Conservation (phyloP, 2,329 filamentous ascomycete species). For the Cryphonectria radicalis region DNA sequence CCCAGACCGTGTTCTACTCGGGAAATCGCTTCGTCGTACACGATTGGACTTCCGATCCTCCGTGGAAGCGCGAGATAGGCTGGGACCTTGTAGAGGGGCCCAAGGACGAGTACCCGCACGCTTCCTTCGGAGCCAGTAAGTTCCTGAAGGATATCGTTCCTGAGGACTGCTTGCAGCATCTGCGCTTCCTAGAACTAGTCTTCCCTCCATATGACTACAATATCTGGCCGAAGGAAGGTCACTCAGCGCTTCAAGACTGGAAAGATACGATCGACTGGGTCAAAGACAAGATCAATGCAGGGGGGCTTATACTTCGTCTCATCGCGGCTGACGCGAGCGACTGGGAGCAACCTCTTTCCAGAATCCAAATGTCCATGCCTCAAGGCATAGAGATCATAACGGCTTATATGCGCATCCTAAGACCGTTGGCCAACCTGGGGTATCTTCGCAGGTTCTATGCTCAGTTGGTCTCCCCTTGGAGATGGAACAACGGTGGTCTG, state of each 20-base stretch:
- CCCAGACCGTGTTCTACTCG: conserved; percentile 26
- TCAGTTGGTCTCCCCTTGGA: conserved; percentile 17
- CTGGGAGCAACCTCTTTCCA: not conserved
- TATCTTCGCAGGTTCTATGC: conserved; percentile 17
- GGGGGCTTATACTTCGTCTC: conserved; percentile 14
- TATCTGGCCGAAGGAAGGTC: conserved; percentile 9
- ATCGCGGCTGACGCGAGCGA: conserved; percentile 3
- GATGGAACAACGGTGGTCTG: not conserved
- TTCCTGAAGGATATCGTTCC: conserved; percentile 15
- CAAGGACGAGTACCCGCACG: not conserved
- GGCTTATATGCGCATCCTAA: conserved; percentile 4
- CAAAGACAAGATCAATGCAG: not conserved
- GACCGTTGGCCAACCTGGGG: not conserved
- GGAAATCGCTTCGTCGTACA: conserved; percentile 14
- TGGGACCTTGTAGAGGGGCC: too few species aligned
- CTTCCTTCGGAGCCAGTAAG: not conserved
- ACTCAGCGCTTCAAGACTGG: conserved; percentile 9
- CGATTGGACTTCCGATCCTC: not conserved
- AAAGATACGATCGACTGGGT: conserved; percentile 19
- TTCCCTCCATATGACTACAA: conserved; percentile 10
- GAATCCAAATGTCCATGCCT: not conserved
- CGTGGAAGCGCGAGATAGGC: not conserved
- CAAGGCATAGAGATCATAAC: conserved; percentile 5
- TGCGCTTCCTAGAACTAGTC: conserved; percentile 22
- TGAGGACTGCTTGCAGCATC: conserved; percentile 5